phyloP scores from a whole-genome alignment of 345 rosid genomes.

The Jatropha curcas region DNA sequence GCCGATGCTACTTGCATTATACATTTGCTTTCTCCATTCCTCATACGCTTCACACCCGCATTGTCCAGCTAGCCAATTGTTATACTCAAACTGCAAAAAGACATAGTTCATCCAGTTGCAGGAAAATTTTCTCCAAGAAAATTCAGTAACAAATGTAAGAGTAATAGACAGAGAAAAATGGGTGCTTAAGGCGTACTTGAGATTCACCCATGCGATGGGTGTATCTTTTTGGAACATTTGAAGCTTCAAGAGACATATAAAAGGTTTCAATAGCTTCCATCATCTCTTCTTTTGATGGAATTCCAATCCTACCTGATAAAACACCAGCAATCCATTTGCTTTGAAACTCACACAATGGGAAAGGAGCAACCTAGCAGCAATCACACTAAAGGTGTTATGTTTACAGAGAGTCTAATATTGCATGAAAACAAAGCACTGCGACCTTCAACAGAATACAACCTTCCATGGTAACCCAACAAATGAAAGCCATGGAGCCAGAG shows the following conservation, averaged over 20 bases:
- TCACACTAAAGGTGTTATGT: background rate
- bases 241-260: conserved; percentile 54
- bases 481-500: conserved; percentile 72
- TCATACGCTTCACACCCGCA: conserved; percentile 14
- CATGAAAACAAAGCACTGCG: conserved; percentile 5
- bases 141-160: too few relatives aligned
- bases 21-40: conserved; percentile 26
- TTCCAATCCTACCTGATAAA: conserved; percentile 64
- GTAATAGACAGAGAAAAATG: background rate
- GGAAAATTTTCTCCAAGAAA: too few relatives aligned
- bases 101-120: too few relatives aligned
- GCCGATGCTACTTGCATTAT: background rate
- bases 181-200: conserved; percentile 44
- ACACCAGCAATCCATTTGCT: conserved; percentile 88
- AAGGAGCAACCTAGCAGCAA: conserved; percentile 57
- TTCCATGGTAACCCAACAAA: conserved; percentile 78
- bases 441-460: conserved; percentile 39
- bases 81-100: conserved; percentile 26
- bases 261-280: conserved; percentile 51
- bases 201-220: conserved; percentile 47
- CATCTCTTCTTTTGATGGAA: conserved; percentile 71
- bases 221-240: conserved; percentile 57
- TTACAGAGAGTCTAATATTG: background rate
- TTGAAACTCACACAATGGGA: conserved; percentile 66
- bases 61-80: conserved; percentile 27